These are phyloP conservation scores for Tylopilus orsonianus DNA, from an alignment of 1,284 basidiomycete species.

Conservation along the genomic window DNA sequence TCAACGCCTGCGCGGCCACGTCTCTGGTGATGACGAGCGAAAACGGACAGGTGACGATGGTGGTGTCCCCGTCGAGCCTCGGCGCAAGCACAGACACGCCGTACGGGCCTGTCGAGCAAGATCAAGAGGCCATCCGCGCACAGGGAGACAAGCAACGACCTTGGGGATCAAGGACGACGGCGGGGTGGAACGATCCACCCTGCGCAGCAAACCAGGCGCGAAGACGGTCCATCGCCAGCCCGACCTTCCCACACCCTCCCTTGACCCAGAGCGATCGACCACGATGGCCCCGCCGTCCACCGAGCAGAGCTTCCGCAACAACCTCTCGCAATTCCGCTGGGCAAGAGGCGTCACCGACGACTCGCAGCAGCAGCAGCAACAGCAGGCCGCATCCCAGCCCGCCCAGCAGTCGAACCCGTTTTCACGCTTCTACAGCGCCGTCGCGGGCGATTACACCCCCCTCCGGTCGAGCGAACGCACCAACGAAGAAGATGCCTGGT, in stretches of 20 bases:
- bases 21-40: conserved; percentile 67
- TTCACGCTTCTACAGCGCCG: conserved; percentile 74
- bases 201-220: conserved; percentile 13
- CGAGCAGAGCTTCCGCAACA: conserved; percentile 67
- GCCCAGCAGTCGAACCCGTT: conserved; percentile 51
- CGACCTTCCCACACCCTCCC: not conserved
- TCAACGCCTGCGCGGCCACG: conserved; percentile 45
- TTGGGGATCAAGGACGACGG: conserved; percentile 11
- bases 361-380: conserved; percentile 54
- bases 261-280: not conserved
- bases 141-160: conserved; percentile 4
- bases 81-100: conserved; percentile 62
- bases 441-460: conserved; percentile 85
- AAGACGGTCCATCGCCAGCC: conserved; percentile 13
- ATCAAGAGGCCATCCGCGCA: not conserved
- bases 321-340: conserved; percentile 86
- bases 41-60: conserved; percentile 75
- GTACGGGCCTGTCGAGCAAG: conserved; percentile 38
- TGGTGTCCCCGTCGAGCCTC: conserved; percentile 49
- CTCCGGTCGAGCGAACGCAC: conserved; percentile 79
- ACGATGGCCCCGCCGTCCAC: conserved; percentile 26
- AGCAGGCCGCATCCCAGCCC: conserved; percentile 36
- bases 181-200: conserved; percentile 20
- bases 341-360: conserved; percentile 75
- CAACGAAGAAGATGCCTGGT: conserved; percentile 97